A percentile compares a stretch with the other conserved stretches of the same genome.
phyloP scores from a whole-genome alignment of 176 grass and related monocot genomes.

The Aegilops longissima region DNA sequence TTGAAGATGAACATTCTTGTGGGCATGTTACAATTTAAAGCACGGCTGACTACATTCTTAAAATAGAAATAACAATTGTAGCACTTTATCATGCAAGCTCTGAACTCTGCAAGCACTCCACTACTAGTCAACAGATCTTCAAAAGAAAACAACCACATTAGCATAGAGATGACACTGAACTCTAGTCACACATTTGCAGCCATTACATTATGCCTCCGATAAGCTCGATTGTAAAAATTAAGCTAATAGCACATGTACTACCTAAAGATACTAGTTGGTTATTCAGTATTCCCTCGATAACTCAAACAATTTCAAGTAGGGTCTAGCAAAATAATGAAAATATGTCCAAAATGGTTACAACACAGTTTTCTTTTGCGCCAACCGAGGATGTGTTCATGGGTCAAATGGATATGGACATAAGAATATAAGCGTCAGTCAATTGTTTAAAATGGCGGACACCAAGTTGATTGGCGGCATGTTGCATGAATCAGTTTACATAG shows the following conservation, averaged over 20 bases:
- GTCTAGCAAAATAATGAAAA: background rate
- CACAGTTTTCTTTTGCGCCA: background rate
- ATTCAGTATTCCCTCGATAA: background rate
- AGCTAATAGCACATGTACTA: background rate
- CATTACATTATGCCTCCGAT: background rate
- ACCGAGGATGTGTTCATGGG: background rate
- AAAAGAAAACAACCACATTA: background rate
- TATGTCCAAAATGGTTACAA: background rate
- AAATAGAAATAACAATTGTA: background rate
- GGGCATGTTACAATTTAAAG: background rate
- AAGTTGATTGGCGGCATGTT: background rate
- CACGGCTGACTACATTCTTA: background rate
- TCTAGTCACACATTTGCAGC: background rate
- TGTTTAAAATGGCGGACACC: background rate
- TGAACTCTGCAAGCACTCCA: background rate
- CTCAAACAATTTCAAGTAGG: background rate
- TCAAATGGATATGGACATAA: background rate
- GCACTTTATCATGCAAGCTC: background rate
- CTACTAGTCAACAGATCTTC: background rate
- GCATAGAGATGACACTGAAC: slow-evolving; percentile 17
- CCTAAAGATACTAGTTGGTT: background rate
- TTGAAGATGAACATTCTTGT: slow-evolving; percentile 11
- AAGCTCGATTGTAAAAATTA: background rate
- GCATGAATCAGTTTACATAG: background rate
- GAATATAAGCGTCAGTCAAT: background rate